Conservation (phyloP, 148 eudicot genomes). For the Talinum fruticosum region DNA sequence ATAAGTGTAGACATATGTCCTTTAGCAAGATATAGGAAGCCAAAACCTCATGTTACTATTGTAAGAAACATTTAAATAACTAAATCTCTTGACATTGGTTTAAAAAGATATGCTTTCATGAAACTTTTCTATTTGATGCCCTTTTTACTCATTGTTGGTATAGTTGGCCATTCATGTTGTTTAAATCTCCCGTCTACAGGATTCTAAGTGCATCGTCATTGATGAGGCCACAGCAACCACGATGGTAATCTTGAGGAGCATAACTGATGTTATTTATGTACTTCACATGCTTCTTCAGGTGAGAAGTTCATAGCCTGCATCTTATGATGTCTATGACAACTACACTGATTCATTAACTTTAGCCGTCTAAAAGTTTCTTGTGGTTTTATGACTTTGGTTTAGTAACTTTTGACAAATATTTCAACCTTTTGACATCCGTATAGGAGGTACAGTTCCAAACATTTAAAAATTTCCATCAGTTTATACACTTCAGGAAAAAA, state of each 20-base stretch:
- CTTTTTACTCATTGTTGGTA: background rate
- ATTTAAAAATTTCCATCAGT: no score
- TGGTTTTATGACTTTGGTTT: no score
- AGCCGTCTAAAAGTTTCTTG: background rate
- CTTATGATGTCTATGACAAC: background rate
- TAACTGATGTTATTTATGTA: slow-evolving; percentile 57
- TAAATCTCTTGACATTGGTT: background rate
- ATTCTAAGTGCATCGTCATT: slow-evolving; percentile 53
- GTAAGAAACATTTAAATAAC: no score
- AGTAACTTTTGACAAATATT: background rate
- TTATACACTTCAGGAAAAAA: no score
- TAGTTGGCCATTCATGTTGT: background rate
- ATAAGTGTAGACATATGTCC: background rate
- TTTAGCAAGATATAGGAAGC: no score
- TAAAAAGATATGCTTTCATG: background rate
- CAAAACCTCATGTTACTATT: no score
- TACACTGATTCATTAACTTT: background rate
- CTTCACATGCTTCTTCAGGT: slow-evolving; percentile 80
- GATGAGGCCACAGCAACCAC: slow-evolving; percentile 44
- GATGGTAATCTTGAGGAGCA: slow-evolving; percentile 57
- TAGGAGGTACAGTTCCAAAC: background rate
- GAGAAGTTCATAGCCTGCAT: slow-evolving; percentile 9
- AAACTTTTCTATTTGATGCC: background rate
- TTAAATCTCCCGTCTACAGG: slow-evolving; percentile 33
- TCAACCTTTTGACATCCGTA: background rate